These are phyloP conservation scores for Zygoascus biomembranicola DNA, from an alignment of 805 yeast genomes.

Conservation along the genomic window DNA sequence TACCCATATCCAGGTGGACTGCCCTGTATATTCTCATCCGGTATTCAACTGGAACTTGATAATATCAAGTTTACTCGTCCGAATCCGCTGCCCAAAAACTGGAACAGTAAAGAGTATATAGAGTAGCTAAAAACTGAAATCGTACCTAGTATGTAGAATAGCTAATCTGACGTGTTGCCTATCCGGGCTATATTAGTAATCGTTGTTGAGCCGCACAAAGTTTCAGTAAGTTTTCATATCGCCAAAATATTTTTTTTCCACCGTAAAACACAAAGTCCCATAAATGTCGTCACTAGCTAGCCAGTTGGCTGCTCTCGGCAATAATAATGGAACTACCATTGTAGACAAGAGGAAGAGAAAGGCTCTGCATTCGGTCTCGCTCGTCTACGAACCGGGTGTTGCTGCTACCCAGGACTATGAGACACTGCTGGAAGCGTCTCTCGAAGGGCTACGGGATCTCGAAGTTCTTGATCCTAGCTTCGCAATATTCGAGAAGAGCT, in stretches of 20 bases:
- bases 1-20: conserved; percentile 1
- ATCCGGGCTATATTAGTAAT: no score
- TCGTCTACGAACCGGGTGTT: conserved; percentile 72
- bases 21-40: neutral
- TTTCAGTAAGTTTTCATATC: neutral
- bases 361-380: conserved; percentile 79
- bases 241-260: neutral
- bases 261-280: neutral
- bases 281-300: conserved; percentile 54
- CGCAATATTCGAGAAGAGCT: conserved; percentile 53
- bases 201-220: neutral
- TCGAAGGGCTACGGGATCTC: conserved; percentile 70
- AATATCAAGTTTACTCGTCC: neutral
- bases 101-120: neutral
- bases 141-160: no score
- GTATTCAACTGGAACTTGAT: neutral
- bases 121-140: neutral
- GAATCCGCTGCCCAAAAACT: neutral
- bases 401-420: conserved; percentile 96
- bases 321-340: conserved; percentile 47
- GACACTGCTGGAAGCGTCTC: conserved; percentile 58
- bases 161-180: no score
- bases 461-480: conserved; percentile 69
- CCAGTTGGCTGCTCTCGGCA: conserved; percentile 62
- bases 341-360: conserved; percentile 83